Conservation (phyloP, 345 rosid genomes). For the Xanthoceras sorbifolium region DNA sequence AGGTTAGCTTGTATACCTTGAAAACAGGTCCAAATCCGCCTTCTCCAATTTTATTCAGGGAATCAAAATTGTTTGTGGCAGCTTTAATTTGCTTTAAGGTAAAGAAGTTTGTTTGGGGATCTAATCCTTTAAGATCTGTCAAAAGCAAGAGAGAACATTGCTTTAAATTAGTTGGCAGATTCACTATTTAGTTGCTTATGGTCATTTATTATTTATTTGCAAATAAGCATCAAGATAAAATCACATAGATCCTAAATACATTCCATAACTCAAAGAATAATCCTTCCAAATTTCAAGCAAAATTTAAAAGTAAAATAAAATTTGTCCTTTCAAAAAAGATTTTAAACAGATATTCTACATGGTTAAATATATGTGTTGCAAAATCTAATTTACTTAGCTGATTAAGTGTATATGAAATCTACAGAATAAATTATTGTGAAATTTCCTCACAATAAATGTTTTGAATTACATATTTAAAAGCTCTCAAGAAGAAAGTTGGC, state of each 20-base stretch:
- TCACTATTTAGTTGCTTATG: not conserved
- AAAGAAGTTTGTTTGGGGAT: conserved; percentile 42
- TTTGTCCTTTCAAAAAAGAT: not conserved
- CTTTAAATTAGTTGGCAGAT: not conserved
- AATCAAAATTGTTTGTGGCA: conserved; percentile 40
- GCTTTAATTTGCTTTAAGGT: conserved; percentile 37
- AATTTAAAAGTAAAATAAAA: not conserved
- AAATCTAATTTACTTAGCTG: not conserved
- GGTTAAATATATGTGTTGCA: not conserved
- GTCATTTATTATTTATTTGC: not conserved
- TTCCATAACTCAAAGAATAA: not conserved
- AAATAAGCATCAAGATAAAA: not conserved
- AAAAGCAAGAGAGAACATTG: conserved; percentile 4
- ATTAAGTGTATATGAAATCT: not conserved
- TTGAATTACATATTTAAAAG: not conserved
- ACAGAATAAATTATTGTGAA: not conserved
- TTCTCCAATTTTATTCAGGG: conserved; percentile 40
- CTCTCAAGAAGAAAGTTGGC: not conserved
- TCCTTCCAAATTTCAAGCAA: not conserved
- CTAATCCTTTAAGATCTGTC: conserved; percentile 31
- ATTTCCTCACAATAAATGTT: not conserved
- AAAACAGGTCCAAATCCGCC: conserved; percentile 47
- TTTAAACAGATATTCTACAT: too few relatives aligned
- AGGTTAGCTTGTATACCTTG: conserved; percentile 28
- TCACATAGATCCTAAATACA: not conserved